Evolutionary conservation across 345 rosid genomes (phyloP).

Genomic region (Boechera stricta): DNA sequence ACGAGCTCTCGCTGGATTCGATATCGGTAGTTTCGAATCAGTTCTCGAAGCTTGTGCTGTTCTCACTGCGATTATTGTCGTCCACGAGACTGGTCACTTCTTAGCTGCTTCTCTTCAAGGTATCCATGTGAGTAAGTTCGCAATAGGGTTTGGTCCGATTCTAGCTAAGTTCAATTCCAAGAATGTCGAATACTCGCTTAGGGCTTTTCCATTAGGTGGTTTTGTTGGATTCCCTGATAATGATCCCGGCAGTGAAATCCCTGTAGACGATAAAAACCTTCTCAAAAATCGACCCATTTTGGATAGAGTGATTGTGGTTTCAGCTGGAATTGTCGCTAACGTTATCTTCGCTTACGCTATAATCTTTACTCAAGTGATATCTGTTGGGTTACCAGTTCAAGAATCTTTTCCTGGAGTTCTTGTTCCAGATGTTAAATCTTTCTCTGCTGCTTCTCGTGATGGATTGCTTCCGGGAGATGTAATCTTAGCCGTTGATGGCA

Average conservation of each 20-base stretch:
- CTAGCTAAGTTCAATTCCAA: conserved; percentile 84
- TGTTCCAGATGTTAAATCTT: conserved; percentile 78
- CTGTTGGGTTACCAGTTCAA: conserved; percentile 92
- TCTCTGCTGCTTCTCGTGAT: conserved; percentile 88
- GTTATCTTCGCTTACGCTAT: conserved; percentile 80
- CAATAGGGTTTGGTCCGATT: conserved; percentile 95
- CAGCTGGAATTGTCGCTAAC: conserved; percentile 93
- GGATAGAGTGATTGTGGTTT: conserved; percentile 81
- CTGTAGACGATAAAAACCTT: conserved; percentile 73
- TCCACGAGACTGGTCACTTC: conserved; percentile 91
- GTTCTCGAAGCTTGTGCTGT: conserved; percentile 85
- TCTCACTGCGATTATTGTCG: conserved; percentile 86
- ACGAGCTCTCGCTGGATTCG: conserved; percentile 68
- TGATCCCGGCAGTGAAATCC: conserved; percentile 86
- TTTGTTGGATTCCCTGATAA: conserved; percentile 98
- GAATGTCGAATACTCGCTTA: conserved; percentile 87
- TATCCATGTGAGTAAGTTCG: conserved; percentile 89
- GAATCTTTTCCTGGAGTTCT: conserved; percentile 90
- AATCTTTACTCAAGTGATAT: conserved; percentile 74
- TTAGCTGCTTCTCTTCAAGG: conserved; percentile 94
- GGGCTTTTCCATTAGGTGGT: conserved; percentile 95
- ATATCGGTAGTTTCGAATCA: conserved; percentile 68
- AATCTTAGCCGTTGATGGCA: conserved; percentile 70
- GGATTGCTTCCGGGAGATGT: conserved; percentile 91
- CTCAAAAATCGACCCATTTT: conserved; percentile 88